Percentiles rank a stretch among this genome's conserved stretches.
These are phyloP conservation scores for Graphilbum ipis-grandicollis DNA, from an alignment of 2,329 filamentous ascomycete genomes.

Conservation along the genomic window DNA sequence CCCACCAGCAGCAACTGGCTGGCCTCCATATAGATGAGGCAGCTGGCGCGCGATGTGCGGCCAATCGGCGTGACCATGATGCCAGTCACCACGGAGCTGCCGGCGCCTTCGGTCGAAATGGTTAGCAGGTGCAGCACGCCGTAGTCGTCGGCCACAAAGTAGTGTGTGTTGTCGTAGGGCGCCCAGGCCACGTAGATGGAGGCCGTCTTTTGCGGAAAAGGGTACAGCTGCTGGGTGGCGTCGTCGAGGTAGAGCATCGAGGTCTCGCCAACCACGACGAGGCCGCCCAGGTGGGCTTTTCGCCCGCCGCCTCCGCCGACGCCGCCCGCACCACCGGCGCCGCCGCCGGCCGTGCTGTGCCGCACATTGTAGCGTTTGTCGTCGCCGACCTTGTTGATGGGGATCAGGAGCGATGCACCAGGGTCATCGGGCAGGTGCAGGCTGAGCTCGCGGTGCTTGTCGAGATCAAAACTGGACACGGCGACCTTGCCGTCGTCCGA, in stretches of 20 bases:
- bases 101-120: slow-evolving; percentile 47
- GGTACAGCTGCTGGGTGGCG: slow-evolving; percentile 47
- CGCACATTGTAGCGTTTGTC: slow-evolving; percentile 44
- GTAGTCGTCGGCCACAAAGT: slow-evolving; percentile 84
- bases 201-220: slow-evolving; percentile 49
- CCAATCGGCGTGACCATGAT: slow-evolving; percentile 53
- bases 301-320: too few relatives aligned
- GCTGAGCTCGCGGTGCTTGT: slow-evolving; percentile 36
- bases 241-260: slow-evolving; percentile 75
- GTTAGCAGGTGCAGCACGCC: slow-evolving; percentile 74
- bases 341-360: slow-evolving; percentile 29
- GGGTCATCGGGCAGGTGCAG: slow-evolving; percentile 35
- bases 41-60: slow-evolving; percentile 56
- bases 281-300: slow-evolving; percentile 47
- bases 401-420: slow-evolving; percentile 43
- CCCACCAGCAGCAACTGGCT: slow-evolving; percentile 44
- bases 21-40: slow-evolving; percentile 46
- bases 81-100: slow-evolving; percentile 51
- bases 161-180: slow-evolving; percentile 62
- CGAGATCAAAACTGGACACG: slow-evolving; percentile 35
- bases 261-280: slow-evolving; percentile 64
- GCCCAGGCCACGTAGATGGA: slow-evolving; percentile 90
- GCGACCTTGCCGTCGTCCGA: slow-evolving; percentile 37
- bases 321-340: too few relatives aligned
- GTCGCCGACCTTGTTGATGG: slow-evolving; percentile 35